Evolutionary conservation across 2,329 filamentous ascomycete genomes (phyloP), one percentile per base, ranked within the genome.

Genomic region (Fusarium papillatum): DNA sequence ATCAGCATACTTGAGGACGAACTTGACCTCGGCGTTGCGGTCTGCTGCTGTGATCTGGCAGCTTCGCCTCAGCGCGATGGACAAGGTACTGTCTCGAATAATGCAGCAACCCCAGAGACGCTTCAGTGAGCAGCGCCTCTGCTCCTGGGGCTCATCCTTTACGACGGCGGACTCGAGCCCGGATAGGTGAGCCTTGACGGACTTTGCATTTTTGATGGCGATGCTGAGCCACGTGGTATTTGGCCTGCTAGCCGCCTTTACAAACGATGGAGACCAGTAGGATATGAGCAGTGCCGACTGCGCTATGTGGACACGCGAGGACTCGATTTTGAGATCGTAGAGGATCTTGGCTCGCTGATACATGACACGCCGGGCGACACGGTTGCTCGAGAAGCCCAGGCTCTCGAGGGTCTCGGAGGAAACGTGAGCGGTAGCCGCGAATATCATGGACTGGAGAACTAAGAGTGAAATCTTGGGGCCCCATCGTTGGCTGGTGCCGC

Each of bases 101-200:
- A 76, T 72, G 19, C 73, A 76, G 19, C 73, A 76, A 69, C 73
- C 74, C 72, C 72, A 76, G 11, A 76, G 66, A 6, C 73, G 60
- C 36, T 76, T 76, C 11, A 76, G 53, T 17, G 34, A 46, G 41
- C 74, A 19, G 11, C 69, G 66, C 7, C 64, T 75, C 63, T 24
- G 67, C 73, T 11, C 72, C 69, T 38, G 61, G 66, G 22, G 57
- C 64, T 24, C 68, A 60, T 43, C 41, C 10, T 14, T 22, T n/a
- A 22, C n/a, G n/a, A 43, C 5, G 11, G 41, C 11, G n/a, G 41
- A 43, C 11, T 22, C 41, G 11, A 43, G 19, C n/a, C 41, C 41
- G 17, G 73, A 69, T 2, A 74, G 26, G 19, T 75, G 73, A 11
- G 74, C 41, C n/a, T 43, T 43, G n/a, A 43, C 41, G 19, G 41